A percentile compares a stretch with the other conserved stretches of the same genome.
Evolutionary conservation across 306 rosid genomes (phyloP).

Genomic region (Cucurbita moschata): DNA sequence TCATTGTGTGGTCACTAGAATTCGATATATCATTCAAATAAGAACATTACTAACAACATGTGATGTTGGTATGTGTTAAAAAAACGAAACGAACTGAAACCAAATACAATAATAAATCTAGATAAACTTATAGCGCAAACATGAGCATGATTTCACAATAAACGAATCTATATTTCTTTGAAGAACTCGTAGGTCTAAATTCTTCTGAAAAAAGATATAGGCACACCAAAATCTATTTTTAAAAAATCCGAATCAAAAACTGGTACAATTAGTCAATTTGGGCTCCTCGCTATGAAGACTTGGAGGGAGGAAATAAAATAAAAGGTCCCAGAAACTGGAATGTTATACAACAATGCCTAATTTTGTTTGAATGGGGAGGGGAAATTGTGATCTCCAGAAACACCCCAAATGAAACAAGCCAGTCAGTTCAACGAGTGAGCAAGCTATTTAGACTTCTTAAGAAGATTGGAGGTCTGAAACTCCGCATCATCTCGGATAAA

Average conservation of each 20-base stretch:
- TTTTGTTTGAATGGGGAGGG: neutral
- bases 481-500: slow-evolving; percentile 57
- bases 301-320: neutral
- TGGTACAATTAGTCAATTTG: neutral
- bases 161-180: no score
- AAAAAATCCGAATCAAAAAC: neutral
- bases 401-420: neutral
- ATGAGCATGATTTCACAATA: no score
- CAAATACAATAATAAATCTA: no score
- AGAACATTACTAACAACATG: no score
- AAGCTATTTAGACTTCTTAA: slow-evolving; percentile 54
- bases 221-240: no score
- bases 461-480: slow-evolving; percentile 24
- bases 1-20: no score
- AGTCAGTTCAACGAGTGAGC: neutral
- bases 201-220: no score
- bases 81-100: no score
- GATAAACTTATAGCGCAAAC: no score
- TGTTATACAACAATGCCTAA: neutral
- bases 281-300: neutral
- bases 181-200: no score
- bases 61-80: no score
- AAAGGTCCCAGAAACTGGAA: neutral
- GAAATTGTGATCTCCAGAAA: neutral
- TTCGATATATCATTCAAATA: no score